phyloP scores from a whole-genome alignment of 768 basidiomycete species.

The Boletus sp. region DNA sequence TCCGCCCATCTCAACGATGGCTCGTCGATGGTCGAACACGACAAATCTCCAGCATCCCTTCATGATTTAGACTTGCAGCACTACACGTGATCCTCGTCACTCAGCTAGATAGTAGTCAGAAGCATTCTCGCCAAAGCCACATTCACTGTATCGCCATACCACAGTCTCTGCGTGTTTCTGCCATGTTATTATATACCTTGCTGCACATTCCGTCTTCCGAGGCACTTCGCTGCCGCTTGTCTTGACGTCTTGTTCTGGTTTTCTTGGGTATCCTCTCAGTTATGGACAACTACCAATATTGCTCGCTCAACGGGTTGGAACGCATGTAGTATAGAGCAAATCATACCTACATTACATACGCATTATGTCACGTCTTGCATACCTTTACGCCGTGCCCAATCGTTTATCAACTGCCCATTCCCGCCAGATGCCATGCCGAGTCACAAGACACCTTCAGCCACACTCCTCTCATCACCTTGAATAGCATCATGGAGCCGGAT shows the following conservation, averaged over 20 bases:
- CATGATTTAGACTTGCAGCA: constrained; percentile 30
- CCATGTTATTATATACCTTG: constrained; percentile 13
- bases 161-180: background rate
- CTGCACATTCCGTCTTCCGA: background rate
- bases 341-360: constrained; percentile 30
- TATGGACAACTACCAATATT: constrained; percentile 27
- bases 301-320: constrained; percentile 29
- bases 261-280: constrained; percentile 28
- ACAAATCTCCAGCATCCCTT: constrained; percentile 34
- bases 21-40: constrained; percentile 38
- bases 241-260: constrained; percentile 29
- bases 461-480: background rate
- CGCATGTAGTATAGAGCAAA: constrained; percentile 32
- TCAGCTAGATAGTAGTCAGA: constrained; percentile 6
- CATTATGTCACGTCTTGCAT: constrained; percentile 22
- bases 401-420: constrained; percentile 5
- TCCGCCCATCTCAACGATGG: constrained; percentile 35
- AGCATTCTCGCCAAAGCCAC: constrained; percentile 8
- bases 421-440: background rate
- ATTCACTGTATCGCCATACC: constrained; percentile 16
- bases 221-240: constrained; percentile 6
- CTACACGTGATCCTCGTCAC: background rate
- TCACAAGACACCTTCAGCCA: constrained; percentile 3
- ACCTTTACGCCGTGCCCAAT: constrained; percentile 9
- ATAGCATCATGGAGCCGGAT: background rate